Base-by-base conservation (phyloP, 2,329 filamentous ascomycete genomes). In the Botrytis sinoallii region DNA sequence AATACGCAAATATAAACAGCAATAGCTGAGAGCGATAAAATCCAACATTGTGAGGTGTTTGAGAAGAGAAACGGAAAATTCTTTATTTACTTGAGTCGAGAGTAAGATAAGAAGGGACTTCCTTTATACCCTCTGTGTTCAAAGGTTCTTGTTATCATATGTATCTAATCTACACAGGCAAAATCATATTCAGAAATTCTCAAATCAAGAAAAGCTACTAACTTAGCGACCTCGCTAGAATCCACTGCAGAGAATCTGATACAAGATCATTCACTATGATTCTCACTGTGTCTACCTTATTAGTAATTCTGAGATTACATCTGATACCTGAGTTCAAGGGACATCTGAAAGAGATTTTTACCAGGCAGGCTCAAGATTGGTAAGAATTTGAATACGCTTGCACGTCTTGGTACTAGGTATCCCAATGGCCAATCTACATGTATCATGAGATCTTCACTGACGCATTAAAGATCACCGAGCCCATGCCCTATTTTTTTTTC, bases 61-160 rank as follows among this genome's bases (percentile, higher is more conserved):
- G 2, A 6, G 46, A 52, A 25, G 4, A 25, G 10, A 25, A 12
- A 12, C 46, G 1, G 22, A 4, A 6, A 52, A 25, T 5, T 14
- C 7, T n/a, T 3, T 52, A 10, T 25, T 14, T n/a, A 22, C 4
- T 52, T 46, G 7, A 9, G 22, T 20, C 1, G 42, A 44, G 16
- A 18, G 0, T 7, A 7, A 2, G 10, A 5, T 16, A 7, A 5
- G 10, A n/a, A 52, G 22, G 25, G 4, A 52, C 10, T 14, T n/a
- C 0, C 12, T n/a, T 10, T 6, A 52, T 4, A 16, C 3, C 12
- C n/a, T 3, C 4, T 52, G 25, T 52, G 0, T n/a, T 55, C 2
- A 55, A 6, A n/a, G 25, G 12, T 1, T n/a, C 25, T 14, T n/a
- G 25, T 1, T 4, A 55, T n/a, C n/a, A 57, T 18, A 18, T 18